These are phyloP conservation scores for Nothophytophthora sp. DNA, from an alignment of 352 stramenopile species.

Conservation along the genomic window DNA sequence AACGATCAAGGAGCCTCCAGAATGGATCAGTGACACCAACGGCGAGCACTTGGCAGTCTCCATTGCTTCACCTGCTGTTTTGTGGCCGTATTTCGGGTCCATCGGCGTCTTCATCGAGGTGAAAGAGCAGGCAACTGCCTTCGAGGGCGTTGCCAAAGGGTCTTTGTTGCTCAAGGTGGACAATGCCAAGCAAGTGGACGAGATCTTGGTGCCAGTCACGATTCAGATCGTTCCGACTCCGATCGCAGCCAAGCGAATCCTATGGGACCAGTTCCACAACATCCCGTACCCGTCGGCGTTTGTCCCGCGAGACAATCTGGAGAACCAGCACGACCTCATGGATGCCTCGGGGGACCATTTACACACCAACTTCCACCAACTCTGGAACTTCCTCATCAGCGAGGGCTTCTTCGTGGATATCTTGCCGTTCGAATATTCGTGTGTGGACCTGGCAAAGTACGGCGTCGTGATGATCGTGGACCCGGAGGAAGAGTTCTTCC, in stretches of 20 bases:
- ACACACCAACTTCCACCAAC: slow-evolving; percentile 87
- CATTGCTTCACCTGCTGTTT: slow-evolving; percentile 39
- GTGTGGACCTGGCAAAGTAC: slow-evolving; percentile 66
- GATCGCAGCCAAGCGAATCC: slow-evolving; percentile 45
- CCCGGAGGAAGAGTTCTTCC: slow-evolving; percentile 79
- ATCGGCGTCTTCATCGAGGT: slow-evolving; percentile 76
- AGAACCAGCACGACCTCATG: slow-evolving; percentile 63
- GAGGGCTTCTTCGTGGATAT: slow-evolving; percentile 84
- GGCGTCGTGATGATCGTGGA: slow-evolving; percentile 82
- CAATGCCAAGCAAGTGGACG: slow-evolving; percentile 35
- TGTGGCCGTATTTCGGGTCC: slow-evolving; percentile 74
- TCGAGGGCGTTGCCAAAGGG: slow-evolving; percentile 44
- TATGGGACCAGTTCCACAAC: slow-evolving; percentile 91
- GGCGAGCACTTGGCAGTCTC: slow-evolving; percentile 57
- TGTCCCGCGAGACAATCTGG: slow-evolving; percentile 75
- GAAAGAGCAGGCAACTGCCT: slow-evolving; percentile 35
- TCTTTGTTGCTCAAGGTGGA: slow-evolving; percentile 48
- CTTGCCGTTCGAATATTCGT: slow-evolving; percentile 77
- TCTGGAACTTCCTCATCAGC: slow-evolving; percentile 72
- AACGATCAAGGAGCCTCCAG: slow-evolving; percentile 42
- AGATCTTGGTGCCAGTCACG: slow-evolving; percentile 45
- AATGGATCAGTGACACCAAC: slow-evolving; percentile 49
- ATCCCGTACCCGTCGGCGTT: slow-evolving; percentile 87
- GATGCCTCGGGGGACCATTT: slow-evolving; percentile 80
- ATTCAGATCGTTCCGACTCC: slow-evolving; percentile 57